These are phyloP conservation scores for Macrolepiota fuliginosa DNA, from an alignment of 768 basidiomycete species.

Conservation along the genomic window DNA sequence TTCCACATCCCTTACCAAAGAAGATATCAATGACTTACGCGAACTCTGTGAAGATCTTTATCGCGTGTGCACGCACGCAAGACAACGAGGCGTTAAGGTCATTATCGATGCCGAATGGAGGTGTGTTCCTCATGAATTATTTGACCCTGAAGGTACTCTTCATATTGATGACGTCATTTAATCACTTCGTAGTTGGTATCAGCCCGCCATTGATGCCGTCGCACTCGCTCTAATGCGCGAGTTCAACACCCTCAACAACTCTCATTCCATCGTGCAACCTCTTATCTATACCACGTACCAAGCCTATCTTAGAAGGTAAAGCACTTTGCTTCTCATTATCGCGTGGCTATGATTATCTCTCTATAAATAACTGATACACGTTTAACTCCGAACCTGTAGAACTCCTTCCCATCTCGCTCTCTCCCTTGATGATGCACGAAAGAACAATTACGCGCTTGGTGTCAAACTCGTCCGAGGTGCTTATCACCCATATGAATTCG, in stretches of 20 bases:
- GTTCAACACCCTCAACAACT: constrained; percentile 57
- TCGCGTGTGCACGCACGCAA: constrained; percentile 62
- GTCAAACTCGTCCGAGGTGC: constrained; percentile 94
- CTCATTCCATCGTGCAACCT: constrained; percentile 39
- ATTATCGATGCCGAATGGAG: constrained; percentile 87
- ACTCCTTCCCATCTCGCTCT: constrained; percentile 67
- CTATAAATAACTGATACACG: constrained; percentile 1
- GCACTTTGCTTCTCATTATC: constrained; percentile 1
- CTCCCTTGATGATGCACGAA: constrained; percentile 62
- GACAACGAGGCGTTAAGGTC: constrained; percentile 60
- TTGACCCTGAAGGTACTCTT: neutral
- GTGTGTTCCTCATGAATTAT: constrained; percentile 26
- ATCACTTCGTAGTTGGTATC: constrained; percentile 47
- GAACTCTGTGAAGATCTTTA: constrained; percentile 62
- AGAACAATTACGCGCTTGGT: constrained; percentile 71
- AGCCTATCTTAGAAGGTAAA: constrained; percentile 77
- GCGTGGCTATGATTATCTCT: neutral
- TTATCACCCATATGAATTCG: constrained; percentile 77
- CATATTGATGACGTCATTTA: constrained; percentile 2
- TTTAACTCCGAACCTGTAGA: constrained; percentile 30
- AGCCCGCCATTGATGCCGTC: constrained; percentile 84
- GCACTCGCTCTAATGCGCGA: constrained; percentile 70
- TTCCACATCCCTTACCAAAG: constrained; percentile 35
- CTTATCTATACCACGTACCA: constrained; percentile 87
- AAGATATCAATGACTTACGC: constrained; percentile 60